Evolutionary conservation across 352 stramenopile genomes (phyloP).

Genomic region (Thalassiosira livingstoniorum): DNA sequence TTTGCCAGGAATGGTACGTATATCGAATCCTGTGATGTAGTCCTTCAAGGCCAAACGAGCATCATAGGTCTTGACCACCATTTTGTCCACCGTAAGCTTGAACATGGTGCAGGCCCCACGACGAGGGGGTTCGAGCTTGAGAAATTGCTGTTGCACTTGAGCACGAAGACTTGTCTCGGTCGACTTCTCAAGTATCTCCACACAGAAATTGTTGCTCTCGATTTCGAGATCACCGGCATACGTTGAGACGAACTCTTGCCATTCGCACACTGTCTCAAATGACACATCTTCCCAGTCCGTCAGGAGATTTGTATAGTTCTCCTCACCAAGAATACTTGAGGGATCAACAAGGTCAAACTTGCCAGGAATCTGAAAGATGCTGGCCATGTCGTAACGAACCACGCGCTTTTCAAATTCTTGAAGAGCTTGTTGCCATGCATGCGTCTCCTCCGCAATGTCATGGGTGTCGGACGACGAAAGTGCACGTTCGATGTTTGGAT

Average conservation of each 20-base stretch:
- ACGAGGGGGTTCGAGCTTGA: not conserved
- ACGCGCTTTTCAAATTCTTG: no score
- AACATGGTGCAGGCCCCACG: not conserved
- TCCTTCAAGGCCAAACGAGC: not conserved
- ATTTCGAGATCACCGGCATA: not conserved
- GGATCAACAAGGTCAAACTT: not conserved
- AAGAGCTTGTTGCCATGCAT: no score
- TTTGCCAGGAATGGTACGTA: not conserved
- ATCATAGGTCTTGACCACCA: not conserved
- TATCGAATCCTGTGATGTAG: not conserved
- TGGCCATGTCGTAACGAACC: conserved; percentile 71
- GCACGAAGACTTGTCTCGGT: not conserved
- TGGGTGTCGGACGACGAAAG: no score
- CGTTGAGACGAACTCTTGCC: not conserved
- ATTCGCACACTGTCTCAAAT: not conserved
- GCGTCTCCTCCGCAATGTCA: no score
- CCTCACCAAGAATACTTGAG: not conserved
- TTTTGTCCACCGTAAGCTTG: not conserved
- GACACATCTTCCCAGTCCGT: not conserved
- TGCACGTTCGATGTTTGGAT: no score
- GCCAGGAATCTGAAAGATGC: conserved; percentile 48
- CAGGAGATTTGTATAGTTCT: not conserved
- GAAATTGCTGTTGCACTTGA: not conserved
- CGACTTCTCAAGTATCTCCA: not conserved
- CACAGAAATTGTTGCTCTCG: not conserved